Evolutionary conservation across 305 asterid genomes (phyloP).

Genomic region (Solanum chacoense): DNA sequence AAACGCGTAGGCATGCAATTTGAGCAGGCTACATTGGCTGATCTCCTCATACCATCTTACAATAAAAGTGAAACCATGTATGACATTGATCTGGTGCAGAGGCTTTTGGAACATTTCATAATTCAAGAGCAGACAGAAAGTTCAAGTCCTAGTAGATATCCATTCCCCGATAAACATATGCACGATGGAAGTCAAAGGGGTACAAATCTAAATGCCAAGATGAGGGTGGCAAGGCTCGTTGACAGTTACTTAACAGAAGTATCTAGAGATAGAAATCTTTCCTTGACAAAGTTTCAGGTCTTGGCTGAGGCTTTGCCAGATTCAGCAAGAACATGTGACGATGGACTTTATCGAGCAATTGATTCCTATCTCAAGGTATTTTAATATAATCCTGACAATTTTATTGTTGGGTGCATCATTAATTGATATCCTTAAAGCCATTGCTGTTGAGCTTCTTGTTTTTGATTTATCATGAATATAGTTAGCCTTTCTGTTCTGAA

Average conservation of each 20-base stretch:
- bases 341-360: conserved; percentile 76
- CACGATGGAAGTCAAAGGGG: conserved; percentile 44
- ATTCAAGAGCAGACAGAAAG: conserved; percentile 76
- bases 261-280: conserved; percentile 59
- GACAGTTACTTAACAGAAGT: conserved; percentile 87
- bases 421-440: not conserved
- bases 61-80: conserved; percentile 52
- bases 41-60: conserved; percentile 68
- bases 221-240: conserved; percentile 81
- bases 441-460: not conserved
- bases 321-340: conserved; percentile 79
- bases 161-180: conserved; percentile 40
- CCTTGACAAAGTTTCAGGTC: conserved; percentile 72
- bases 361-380: conserved; percentile 90
- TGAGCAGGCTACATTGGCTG: conserved; percentile 69
- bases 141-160: conserved; percentile 53
- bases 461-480: not conserved
- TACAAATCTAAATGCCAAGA: conserved; percentile 45
- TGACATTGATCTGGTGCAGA: conserved; percentile 82
- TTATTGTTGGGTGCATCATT: not conserved
- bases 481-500: not conserved
- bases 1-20: conserved; percentile 89
- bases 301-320: conserved; percentile 86
- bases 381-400: not conserved
- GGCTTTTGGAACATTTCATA: conserved; percentile 85